Conservation (phyloP, 2,329 filamentous ascomycete genomes). For the Chaetothyriales sp. region DNA sequence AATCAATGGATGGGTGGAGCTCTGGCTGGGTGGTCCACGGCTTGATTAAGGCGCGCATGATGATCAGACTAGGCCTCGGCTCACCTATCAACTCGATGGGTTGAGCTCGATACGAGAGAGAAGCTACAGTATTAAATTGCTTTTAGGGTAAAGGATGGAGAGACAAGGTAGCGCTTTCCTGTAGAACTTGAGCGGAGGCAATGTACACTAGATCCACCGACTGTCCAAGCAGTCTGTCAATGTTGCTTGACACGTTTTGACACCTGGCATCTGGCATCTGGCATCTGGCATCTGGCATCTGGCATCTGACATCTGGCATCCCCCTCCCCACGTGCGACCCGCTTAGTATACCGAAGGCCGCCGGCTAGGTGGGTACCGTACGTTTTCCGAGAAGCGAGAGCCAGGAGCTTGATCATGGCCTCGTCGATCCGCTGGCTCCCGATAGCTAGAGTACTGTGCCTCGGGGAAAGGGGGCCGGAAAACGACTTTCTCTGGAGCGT, state of each 20-base stretch:
- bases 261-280: too few species aligned
- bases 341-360: neutral
- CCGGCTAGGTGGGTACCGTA: neutral
- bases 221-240: neutral
- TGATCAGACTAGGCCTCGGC: too few species aligned
- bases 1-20: too few species aligned
- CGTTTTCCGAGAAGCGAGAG: neutral
- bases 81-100: too few species aligned
- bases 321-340: neutral
- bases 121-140: too few species aligned
- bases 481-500: neutral
- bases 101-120: too few species aligned
- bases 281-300: too few species aligned
- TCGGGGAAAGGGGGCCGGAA: neutral
- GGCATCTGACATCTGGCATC: neutral
- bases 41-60: too few species aligned
- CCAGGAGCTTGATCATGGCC: neutral
- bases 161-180: too few species aligned
- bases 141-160: too few species aligned
- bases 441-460: neutral
- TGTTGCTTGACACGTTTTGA: neutral
- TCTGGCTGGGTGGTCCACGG: too few species aligned
- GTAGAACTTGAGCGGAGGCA: too few species aligned
- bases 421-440: neutral
- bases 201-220: neutral